Percentiles rank a stretch among this genome's conserved stretches.
Conservation (phyloP, 805 yeast species). For the Priceomyces haplophilus region DNA sequence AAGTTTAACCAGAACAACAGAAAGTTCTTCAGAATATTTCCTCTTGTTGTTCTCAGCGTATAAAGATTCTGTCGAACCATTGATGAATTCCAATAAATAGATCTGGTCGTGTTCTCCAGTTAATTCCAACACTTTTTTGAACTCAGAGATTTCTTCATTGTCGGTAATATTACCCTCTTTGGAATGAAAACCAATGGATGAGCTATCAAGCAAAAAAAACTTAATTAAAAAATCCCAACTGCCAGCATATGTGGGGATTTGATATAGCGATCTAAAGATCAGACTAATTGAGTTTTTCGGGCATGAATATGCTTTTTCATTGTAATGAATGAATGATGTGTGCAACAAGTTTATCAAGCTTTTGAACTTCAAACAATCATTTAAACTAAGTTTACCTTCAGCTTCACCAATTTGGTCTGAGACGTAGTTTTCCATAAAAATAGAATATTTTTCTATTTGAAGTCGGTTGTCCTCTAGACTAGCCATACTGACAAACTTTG, state of each 20-base stretch:
- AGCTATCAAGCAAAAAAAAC: slow-evolving; percentile 44
- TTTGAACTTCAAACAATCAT: slow-evolving; percentile 20
- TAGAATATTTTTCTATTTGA: slow-evolving; percentile 31
- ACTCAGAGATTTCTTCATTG: slow-evolving; percentile 21
- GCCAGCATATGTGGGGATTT: slow-evolving; percentile 27
- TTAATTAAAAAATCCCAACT: slow-evolving; percentile 39
- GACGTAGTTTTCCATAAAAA: slow-evolving; percentile 26
- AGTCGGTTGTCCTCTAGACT: slow-evolving; percentile 40
- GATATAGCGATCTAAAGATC: slow-evolving; percentile 32
- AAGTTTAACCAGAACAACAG: slow-evolving; percentile 19
- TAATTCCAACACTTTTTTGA: slow-evolving; percentile 30
- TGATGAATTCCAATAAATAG: slow-evolving; percentile 34
- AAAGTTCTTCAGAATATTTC: slow-evolving; percentile 6
- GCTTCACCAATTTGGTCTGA: slow-evolving; percentile 22
- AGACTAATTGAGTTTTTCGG: slow-evolving; percentile 9
- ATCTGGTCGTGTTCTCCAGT: slow-evolving; percentile 18
- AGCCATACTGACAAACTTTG: slow-evolving; percentile 50
- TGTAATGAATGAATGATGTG: slow-evolving; percentile 8
- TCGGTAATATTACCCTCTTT: slow-evolving; percentile 12
- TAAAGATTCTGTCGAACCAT: slow-evolving; percentile 37
- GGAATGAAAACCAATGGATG: slow-evolving; percentile 26
- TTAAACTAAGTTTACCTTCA: slow-evolving; percentile 17
- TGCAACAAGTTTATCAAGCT: slow-evolving; percentile 14
- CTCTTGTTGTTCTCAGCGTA: slow-evolving; percentile 23
- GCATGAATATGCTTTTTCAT: slow-evolving; percentile 1